phyloP scores from a whole-genome alignment of 805 yeast species.

The Kodamaea laetipori region DNA sequence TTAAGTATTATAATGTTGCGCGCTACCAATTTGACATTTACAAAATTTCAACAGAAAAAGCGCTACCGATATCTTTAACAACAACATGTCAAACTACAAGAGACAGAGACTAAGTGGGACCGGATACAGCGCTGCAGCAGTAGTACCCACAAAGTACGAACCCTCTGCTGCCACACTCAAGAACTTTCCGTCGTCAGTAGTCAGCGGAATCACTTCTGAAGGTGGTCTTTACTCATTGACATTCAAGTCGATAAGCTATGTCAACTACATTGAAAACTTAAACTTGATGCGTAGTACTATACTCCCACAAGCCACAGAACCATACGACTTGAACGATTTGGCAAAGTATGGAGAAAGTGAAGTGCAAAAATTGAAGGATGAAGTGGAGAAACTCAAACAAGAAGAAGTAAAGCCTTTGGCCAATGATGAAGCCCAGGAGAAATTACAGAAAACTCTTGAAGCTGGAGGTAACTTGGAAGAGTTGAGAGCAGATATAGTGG shows the following conservation, averaged over 20 bases:
- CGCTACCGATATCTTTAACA: constrained; percentile 7
- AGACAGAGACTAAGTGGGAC: constrained; percentile 13
- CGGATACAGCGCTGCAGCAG: constrained; percentile 1
- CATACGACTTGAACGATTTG: constrained; percentile 10
- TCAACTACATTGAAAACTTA: constrained; percentile 36
- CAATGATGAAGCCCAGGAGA: constrained; percentile 5
- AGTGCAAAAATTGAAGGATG: constrained; percentile 24
- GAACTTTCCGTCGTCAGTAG: constrained; percentile 36
- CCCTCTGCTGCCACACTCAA: constrained; percentile 23
- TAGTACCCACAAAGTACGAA: constrained; percentile 22
- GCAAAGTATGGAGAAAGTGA: constrained; percentile 10
- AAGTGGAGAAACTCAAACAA: constrained; percentile 19
- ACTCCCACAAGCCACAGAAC: constrained; percentile 19
- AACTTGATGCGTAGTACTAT: constrained; percentile 35
- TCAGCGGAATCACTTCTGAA: constrained; percentile 42
- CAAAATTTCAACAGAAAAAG: too few species aligned
- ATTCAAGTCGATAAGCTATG: constrained; percentile 41
- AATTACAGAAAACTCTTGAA: constrained; percentile 9
- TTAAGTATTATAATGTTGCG: too few species aligned
- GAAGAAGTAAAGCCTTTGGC: neutral
- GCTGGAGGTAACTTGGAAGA: constrained; percentile 2
- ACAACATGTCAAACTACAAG: constrained; percentile 10
- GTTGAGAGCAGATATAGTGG: constrained; percentile 17
- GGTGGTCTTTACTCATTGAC: constrained; percentile 46
- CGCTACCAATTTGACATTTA: too few species aligned